Evolutionary conservation across 2,329 filamentous ascomycete species (phyloP).

Genomic region (Claviceps citrina): DNA sequence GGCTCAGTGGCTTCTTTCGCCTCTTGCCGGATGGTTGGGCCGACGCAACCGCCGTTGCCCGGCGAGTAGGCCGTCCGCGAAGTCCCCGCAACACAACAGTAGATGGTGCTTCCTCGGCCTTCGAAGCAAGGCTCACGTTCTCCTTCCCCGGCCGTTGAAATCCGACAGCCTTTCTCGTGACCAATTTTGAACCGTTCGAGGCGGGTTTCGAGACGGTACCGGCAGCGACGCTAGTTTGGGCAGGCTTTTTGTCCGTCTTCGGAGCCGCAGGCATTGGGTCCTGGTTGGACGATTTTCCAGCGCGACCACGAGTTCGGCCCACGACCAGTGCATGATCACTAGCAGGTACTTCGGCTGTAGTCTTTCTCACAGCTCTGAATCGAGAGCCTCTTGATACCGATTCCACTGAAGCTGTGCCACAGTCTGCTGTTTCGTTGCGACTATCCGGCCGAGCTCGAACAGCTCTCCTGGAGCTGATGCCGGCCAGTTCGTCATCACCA

Average conservation of each 20-base stretch:
- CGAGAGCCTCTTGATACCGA: slow-evolving; percentile 8
- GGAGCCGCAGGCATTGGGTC: slow-evolving; percentile 11
- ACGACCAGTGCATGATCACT: slow-evolving; percentile 9
- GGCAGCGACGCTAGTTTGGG: slow-evolving; percentile 12
- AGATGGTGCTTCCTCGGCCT: slow-evolving; percentile 20
- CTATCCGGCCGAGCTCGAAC: slow-evolving; percentile 31
- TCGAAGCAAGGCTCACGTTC: slow-evolving; percentile 33
- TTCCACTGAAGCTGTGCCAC: slow-evolving; percentile 2
- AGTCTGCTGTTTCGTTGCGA: slow-evolving; percentile 13
- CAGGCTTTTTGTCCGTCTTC: slow-evolving; percentile 18
- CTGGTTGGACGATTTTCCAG: slow-evolving; percentile 23
- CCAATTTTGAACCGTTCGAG: slow-evolving; percentile 24
- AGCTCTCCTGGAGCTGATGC: slow-evolving; percentile 21
- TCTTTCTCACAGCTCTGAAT: slow-evolving; percentile 15
- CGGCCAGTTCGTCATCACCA: slow-evolving; percentile 21
- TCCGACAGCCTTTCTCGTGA: slow-evolving; percentile 44
- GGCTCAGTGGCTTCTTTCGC: slow-evolving; percentile 39
- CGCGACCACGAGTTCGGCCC: slow-evolving; percentile 24
- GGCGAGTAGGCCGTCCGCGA: slow-evolving; percentile 29
- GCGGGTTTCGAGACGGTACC: slow-evolving; percentile 17
- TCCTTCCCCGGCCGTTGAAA: slow-evolving; percentile 53
- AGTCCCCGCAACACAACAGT: slow-evolving; percentile 20
- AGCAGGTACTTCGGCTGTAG: slow-evolving; percentile 11
- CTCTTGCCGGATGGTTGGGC: slow-evolving; percentile 17
- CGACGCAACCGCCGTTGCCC: slow-evolving; percentile 17